These are phyloP conservation scores for Agapanthus africanus DNA, from an alignment of 106 monocot genomes.

Conservation along the genomic window DNA sequence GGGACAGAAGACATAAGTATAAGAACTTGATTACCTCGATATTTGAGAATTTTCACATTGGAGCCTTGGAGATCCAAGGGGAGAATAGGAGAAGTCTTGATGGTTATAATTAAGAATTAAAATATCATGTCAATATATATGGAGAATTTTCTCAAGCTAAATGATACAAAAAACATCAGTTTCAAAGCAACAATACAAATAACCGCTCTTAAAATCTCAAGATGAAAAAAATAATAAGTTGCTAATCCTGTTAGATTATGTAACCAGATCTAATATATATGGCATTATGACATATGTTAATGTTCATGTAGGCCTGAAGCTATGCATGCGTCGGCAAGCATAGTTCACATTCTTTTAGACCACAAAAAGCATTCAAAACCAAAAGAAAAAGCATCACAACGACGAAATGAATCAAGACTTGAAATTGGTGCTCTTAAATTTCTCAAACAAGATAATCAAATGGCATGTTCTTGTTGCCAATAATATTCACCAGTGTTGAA, in stretches of 20 bases:
- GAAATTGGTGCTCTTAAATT: too few species aligned
- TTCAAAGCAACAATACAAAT: too few species aligned
- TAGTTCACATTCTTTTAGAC: not conserved
- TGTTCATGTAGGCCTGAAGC: not conserved
- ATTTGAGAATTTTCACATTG: too few species aligned
- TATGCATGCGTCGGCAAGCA: not conserved
- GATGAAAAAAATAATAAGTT: not conserved
- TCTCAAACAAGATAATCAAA: too few species aligned
- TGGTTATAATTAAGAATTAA: too few species aligned
- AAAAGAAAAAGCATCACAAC: too few species aligned
- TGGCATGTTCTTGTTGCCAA: too few species aligned
- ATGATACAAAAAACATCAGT: too few species aligned
- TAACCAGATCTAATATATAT: not conserved
- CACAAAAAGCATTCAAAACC: not conserved
- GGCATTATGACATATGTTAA: not conserved
- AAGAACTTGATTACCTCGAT: too few species aligned
- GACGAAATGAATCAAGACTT: too few species aligned
- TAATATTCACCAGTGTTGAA: too few species aligned
- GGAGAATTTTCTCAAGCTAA: not conserved
- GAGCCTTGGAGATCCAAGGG: not conserved
- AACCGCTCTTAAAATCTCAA: not conserved
- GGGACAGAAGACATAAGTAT: too few species aligned
- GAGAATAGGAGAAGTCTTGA: not conserved
- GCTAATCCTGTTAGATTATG: not conserved
- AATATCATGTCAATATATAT: not conserved